These are phyloP conservation scores for Hibiscus trionum DNA, from an alignment of 345 rosid genomes.

Conservation along the genomic window DNA sequence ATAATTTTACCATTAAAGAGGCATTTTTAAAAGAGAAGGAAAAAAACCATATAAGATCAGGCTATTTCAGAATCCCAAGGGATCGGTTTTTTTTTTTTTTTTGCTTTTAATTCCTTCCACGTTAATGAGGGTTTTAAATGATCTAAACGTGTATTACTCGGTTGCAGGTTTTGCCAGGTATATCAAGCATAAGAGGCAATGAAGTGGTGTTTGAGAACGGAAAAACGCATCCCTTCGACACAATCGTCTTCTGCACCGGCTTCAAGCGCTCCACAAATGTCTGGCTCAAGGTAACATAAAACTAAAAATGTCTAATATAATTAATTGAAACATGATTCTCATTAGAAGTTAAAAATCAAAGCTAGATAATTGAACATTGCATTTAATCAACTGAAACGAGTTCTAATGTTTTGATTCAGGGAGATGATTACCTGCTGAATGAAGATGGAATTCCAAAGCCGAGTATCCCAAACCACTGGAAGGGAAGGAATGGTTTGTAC, in stretches of 20 bases:
- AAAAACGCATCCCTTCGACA: slow-evolving; percentile 33
- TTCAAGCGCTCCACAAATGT: slow-evolving; percentile 21
- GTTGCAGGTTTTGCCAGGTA: slow-evolving; percentile 43
- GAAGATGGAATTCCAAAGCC: slow-evolving; percentile 36
- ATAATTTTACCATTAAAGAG: no score
- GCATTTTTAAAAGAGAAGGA: no score
- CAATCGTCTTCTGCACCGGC: slow-evolving; percentile 59
- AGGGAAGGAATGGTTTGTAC: slow-evolving; percentile 43
- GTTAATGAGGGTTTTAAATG: neutral
- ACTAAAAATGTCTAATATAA: neutral
- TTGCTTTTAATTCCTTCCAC: no score
- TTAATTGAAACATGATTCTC: neutral
- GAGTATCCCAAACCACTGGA: slow-evolving; percentile 43
- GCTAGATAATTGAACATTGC: neutral
- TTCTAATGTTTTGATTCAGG: slow-evolving; percentile 16
- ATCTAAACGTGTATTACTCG: neutral
- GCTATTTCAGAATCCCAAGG: no score
- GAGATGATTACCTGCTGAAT: slow-evolving; percentile 34
- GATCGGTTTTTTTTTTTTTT: no score
- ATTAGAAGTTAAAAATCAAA: neutral
- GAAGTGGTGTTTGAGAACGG: slow-evolving; percentile 39
- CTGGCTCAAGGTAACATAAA: slow-evolving; percentile 31
- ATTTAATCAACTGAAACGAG: neutral
- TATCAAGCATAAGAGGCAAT: slow-evolving; percentile 37
- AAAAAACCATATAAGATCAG: no score